phyloP scores from a whole-genome alignment of 2,329 filamentous ascomycete genomes.

The Hymenoscyphus occultus region DNA sequence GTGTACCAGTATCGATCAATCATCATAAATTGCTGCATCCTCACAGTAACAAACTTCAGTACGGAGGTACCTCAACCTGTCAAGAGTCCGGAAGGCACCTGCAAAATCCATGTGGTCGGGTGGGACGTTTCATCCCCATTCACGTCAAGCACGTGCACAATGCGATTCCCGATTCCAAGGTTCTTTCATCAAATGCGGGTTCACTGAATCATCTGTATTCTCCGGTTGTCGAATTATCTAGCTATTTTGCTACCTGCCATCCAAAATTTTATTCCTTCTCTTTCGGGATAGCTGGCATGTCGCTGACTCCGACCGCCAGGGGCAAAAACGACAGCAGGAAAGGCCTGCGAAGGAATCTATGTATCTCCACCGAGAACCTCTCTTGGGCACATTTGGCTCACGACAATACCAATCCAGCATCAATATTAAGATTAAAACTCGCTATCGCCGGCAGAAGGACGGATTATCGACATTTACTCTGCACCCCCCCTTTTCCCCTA shows the following conservation, averaged over 20 bases:
- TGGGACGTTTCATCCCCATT: not conserved
- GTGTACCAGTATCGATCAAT: not conserved
- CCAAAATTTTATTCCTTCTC: not conserved
- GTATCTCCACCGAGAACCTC: not conserved
- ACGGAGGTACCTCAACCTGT: not conserved
- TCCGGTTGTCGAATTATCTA: constrained; percentile 1
- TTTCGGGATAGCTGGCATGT: not conserved
- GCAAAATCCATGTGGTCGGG: not conserved
- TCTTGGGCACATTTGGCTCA: not conserved
- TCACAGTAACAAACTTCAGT: not conserved
- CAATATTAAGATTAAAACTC: constrained; percentile 1
- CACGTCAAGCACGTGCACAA: not conserved
- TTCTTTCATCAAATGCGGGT: not conserved
- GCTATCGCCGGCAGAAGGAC: not conserved
- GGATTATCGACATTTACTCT: not conserved
- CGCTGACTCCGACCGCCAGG: not conserved
- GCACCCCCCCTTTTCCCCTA: not conserved
- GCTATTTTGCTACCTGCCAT: not conserved
- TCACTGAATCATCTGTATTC: not conserved
- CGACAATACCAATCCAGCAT: not conserved
- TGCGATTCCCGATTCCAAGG: not conserved
- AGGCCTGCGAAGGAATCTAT: not conserved
- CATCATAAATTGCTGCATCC: not conserved
- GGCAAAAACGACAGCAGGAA: not conserved
- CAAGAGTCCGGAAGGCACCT: not conserved